phyloP scores from a whole-genome alignment of 2,329 filamentous ascomycete genomes.

The Mycosphaerella arachidis region DNA sequence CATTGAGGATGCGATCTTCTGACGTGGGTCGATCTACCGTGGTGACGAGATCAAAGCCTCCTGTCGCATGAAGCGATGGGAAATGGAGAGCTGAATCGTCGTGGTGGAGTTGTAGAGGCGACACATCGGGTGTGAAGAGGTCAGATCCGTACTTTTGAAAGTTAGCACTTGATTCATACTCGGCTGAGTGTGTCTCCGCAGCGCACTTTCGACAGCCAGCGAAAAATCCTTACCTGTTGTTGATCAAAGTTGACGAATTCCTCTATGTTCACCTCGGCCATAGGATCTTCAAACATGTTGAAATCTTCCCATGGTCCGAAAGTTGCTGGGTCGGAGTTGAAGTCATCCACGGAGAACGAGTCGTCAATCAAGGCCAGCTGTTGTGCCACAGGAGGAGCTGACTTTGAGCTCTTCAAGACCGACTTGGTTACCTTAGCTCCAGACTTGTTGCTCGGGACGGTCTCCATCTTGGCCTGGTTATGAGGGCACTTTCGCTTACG shows the following conservation, averaged over 20 bases:
- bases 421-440: constrained; percentile 3
- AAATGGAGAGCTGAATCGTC: not conserved
- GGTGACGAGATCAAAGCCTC: not conserved
- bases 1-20: not conserved
- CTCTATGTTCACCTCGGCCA: constrained; percentile 20
- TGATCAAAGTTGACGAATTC: constrained; percentile 15
- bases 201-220: not conserved
- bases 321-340: constrained; percentile 13
- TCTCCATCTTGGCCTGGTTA: constrained; percentile 32
- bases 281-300: constrained; percentile 24
- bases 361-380: not conserved
- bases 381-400: not conserved
- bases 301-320: constrained; percentile 27
- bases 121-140: constrained; percentile 12
- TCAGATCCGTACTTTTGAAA: constrained; percentile 4
- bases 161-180: not conserved
- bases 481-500: constrained; percentile 35
- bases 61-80: not conserved
- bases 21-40: not conserved
- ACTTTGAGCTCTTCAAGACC: constrained; percentile 3
- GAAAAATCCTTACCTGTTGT: not conserved
- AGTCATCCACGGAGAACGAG: constrained; percentile 4
- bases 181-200: not conserved
- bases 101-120: constrained; percentile 5
- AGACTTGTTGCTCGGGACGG: constrained; percentile 10